A percentile compares a stretch with the other conserved stretches of the same genome.
These are phyloP conservation scores for Skeletonema marinoi DNA, from an alignment of 108 stramenopile species.

Conservation along the genomic window DNA sequence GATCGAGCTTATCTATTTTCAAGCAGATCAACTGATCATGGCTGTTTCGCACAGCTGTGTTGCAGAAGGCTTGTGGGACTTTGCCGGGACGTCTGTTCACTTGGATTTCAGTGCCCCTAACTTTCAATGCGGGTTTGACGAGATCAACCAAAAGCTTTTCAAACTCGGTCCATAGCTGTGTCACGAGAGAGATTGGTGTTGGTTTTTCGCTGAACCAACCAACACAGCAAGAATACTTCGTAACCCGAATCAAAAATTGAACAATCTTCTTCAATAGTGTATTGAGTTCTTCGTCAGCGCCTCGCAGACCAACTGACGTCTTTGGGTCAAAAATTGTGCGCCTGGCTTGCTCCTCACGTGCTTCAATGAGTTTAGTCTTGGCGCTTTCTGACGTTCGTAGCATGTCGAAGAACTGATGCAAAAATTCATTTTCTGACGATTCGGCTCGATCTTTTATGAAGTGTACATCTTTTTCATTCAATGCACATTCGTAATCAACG, in stretches of 20 bases:
- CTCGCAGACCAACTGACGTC: background rate
- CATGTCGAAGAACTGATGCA: background rate
- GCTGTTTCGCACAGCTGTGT: slow-evolving; percentile 13
- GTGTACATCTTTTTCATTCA: background rate
- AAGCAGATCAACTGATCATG: slow-evolving; percentile 7
- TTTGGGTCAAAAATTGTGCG: background rate
- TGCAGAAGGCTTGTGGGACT: slow-evolving; percentile 19
- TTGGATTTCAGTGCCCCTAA: slow-evolving; percentile 7
- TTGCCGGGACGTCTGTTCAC: slow-evolving; percentile 10
- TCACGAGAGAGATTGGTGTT: slow-evolving; percentile 1
- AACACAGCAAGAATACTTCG: slow-evolving; percentile 25
- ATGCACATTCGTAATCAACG: background rate
- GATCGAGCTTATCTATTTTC: slow-evolving; percentile 19
- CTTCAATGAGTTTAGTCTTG: background rate
- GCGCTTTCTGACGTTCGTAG: background rate
- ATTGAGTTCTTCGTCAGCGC: background rate
- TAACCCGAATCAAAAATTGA: slow-evolving; percentile 8
- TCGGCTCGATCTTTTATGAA: background rate
- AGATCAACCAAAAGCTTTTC: slow-evolving; percentile 10
- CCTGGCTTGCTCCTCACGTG: background rate
- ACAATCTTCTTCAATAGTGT: slow-evolving; percentile 8
- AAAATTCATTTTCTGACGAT: background rate
- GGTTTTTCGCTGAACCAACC: slow-evolving; percentile 36
- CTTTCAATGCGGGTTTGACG: slow-evolving; percentile 17
- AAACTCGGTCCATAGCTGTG: slow-evolving; percentile 15